A percentile compares a stretch with the other conserved stretches of the same genome.
phyloP scores from a whole-genome alignment of 306 rosid species.

The Medicago lupulina region DNA sequence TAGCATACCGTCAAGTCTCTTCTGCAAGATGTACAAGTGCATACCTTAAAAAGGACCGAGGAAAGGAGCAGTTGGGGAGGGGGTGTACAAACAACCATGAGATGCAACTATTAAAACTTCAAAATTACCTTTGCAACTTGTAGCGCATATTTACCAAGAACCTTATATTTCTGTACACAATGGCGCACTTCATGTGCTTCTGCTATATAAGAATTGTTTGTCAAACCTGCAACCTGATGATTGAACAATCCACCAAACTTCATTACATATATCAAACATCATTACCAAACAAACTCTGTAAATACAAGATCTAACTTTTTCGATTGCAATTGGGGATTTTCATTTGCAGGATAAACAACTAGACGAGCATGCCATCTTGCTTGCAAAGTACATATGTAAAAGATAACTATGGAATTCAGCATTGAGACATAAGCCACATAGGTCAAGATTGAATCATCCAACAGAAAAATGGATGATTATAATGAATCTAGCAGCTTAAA shows the following conservation, averaged over 20 bases:
- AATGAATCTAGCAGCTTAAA: constrained; percentile 19
- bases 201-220: constrained; percentile 81
- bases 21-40: constrained; percentile 69
- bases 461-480: constrained; percentile 30
- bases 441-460: background rate
- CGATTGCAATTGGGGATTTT: constrained; percentile 27
- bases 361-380: background rate
- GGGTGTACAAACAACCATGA: constrained; percentile 13
- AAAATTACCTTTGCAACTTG: constrained; percentile 84
- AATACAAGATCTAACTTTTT: constrained; percentile 31
- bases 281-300: constrained; percentile 13
- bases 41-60: constrained; percentile 37
- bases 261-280: constrained; percentile 26
- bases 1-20: constrained; percentile 84
- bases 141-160: constrained; percentile 82
- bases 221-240: constrained; percentile 93
- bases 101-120: constrained; percentile 38
- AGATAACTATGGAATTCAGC: background rate
- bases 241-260: constrained; percentile 45
- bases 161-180: constrained; percentile 77
- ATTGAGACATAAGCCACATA: background rate
- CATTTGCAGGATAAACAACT: constrained; percentile 3
- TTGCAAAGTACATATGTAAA: constrained; percentile 1
- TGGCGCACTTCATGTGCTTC: constrained; percentile 89
- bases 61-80: constrained; percentile 36